Evolutionary conservation across 176 grass and related monocot species (phyloP).

Genomic region (Echinochloa phyllopogon): DNA sequence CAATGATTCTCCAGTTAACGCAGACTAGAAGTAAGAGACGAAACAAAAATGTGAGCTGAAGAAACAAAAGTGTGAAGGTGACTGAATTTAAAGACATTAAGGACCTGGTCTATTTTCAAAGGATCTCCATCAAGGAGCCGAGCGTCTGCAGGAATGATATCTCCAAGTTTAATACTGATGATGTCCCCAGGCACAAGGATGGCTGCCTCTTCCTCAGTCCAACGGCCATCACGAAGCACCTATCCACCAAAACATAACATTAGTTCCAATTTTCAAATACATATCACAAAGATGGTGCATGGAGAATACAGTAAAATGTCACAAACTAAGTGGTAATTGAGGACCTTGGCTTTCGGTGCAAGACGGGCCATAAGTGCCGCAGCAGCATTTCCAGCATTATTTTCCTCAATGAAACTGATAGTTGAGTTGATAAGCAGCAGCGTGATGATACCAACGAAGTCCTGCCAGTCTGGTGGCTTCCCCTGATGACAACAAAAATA

Average conservation of each 20-base stretch:
- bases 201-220: slow-evolving; percentile 44
- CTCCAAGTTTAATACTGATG: slow-evolving; percentile 67
- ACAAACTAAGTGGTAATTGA: neutral
- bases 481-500: slow-evolving; percentile 40
- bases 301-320: neutral
- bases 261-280: neutral
- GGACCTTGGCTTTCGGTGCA: slow-evolving; percentile 63
- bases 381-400: slow-evolving; percentile 58
- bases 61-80: neutral
- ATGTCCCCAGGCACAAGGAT: slow-evolving; percentile 66
- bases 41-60: neutral
- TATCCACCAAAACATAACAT: slow-evolving; percentile 14
- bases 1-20: slow-evolving; percentile 30
- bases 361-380: slow-evolving; percentile 63
- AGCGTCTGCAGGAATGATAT: slow-evolving; percentile 66
- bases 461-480: slow-evolving; percentile 65
- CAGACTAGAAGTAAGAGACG: slow-evolving; percentile 26
- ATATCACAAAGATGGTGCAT: neutral
- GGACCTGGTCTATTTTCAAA: slow-evolving; percentile 69
- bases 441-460: slow-evolving; percentile 63
- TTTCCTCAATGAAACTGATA: slow-evolving; percentile 64
- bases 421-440: slow-evolving; percentile 58
- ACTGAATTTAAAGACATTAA: slow-evolving; percentile 8
- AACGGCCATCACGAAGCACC: slow-evolving; percentile 48
- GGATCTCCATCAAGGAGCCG: slow-evolving; percentile 68